phyloP scores from a whole-genome alignment of 2,329 filamentous ascomycete species.

The Ophioceras dolichostomum region DNA sequence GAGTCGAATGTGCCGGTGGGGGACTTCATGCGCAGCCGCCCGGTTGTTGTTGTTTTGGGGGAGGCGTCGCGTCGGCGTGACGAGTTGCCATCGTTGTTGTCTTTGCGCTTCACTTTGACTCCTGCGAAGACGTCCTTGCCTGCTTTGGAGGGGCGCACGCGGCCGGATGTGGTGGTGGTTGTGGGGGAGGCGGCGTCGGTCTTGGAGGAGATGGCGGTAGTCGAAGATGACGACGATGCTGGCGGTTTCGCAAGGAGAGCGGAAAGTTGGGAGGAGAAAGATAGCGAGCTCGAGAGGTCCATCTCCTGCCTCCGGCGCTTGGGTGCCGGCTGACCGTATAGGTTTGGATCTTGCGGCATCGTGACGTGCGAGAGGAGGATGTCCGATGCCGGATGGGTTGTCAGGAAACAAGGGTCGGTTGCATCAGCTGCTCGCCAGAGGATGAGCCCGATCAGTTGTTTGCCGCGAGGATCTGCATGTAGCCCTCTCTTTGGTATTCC shows the following conservation, averaged over 20 bases:
- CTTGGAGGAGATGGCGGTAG: constrained; percentile 17
- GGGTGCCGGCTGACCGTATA: constrained; percentile 64
- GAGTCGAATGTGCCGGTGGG: constrained; percentile 46
- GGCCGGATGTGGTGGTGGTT: constrained; percentile 23
- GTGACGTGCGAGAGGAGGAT: no score
- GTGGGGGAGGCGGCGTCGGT: no score
- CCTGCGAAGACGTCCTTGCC: constrained; percentile 58
- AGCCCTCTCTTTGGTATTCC: no score
- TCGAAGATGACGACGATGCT: constrained; percentile 27
- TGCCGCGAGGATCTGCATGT: no score
- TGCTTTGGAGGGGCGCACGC: constrained; percentile 39
- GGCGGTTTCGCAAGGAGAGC: constrained; percentile 55
- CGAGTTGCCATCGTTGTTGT: not conserved
- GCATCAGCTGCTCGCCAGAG: no score
- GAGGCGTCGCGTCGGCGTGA: not conserved
- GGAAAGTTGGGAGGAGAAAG: constrained; percentile 81
- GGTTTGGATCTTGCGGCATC: constrained; percentile 54
- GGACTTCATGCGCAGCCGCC: constrained; percentile 34
- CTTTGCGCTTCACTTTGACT: constrained; percentile 20
- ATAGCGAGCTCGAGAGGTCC: constrained; percentile 59
- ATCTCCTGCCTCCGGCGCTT: constrained; percentile 61
- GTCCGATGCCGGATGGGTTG: no score
- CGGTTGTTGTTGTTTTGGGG: not conserved
- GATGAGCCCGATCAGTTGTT: no score
- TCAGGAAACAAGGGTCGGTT: no score